Evolutionary conservation across 148 eudicot genomes (phyloP).

Genomic region (Beta vulgaris): DNA sequence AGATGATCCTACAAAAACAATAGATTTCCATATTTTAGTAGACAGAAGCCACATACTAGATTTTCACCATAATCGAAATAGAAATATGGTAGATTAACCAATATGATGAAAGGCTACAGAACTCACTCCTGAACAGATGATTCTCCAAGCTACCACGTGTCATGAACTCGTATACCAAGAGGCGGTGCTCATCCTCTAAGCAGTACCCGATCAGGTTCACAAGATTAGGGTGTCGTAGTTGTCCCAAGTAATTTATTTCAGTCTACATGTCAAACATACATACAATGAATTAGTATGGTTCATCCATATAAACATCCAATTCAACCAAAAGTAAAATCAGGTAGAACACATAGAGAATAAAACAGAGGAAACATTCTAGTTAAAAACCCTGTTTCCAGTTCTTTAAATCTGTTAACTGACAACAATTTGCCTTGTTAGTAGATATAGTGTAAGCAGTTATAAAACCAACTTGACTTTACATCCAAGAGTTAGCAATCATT

Average conservation of each 20-base stretch:
- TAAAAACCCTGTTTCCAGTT: not conserved
- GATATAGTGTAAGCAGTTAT: no score
- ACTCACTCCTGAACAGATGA: constrained; percentile 77
- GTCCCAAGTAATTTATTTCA: constrained; percentile 79
- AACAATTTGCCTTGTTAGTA: no score
- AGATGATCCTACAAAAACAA: constrained; percentile 50
- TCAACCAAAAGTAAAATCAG: not conserved
- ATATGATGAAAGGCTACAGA: not conserved
- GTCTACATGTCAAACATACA: constrained; percentile 44
- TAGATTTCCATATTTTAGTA: constrained; percentile 7
- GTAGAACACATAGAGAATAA: not conserved
- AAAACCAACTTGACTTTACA: no score
- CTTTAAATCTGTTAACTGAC: no score
- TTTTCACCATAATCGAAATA: not conserved
- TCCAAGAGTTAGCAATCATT: no score
- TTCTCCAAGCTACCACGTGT: constrained; percentile 80
- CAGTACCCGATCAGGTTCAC: constrained; percentile 80
- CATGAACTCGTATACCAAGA: constrained; percentile 83
- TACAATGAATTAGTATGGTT: not conserved
- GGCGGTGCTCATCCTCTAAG: constrained; percentile 78
- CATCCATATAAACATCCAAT: not conserved
- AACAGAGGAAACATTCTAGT: not conserved
- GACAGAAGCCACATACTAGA: not conserved
- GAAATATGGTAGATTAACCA: not conserved
- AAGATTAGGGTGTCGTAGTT: constrained; percentile 73